Evolutionary conservation across 495 filamentous ascomycete species (phyloP), one percentile per base, ranked within the genome.

Genomic region (Apodospora peruviana): DNA sequence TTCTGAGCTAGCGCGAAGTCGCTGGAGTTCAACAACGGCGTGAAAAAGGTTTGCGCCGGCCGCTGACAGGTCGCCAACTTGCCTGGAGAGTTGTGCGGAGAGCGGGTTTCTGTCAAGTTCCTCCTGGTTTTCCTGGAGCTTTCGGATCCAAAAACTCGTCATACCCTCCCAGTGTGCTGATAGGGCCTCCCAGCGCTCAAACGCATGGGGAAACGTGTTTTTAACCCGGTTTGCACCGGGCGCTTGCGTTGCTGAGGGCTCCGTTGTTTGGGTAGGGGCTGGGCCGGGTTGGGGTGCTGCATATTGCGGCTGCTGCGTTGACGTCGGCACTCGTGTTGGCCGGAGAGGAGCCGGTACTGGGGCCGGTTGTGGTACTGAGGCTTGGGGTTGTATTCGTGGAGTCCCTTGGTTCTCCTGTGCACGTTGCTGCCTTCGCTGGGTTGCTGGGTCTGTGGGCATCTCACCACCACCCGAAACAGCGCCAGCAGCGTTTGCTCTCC

Each of bases 91-190:
- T 60, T 96, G 90, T 41, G 87, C 80, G 34, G 84, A 88, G 17
- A 96, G 70, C 0, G 91, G 88, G 56, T 95, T 86, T 18, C 82
- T 77, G 50, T 83, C 80, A 18, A 95, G 74, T 53, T 95, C 90
- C 14, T 90, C 83, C 21, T 85, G 86, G 64, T 93, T 95, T 57
- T 90, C 80, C 61, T 97, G 89, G 0, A 97, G 76, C 49, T 89
- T 82, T 25, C 87, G 87, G 47, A 98, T 91, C 93, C 93, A 97
- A 69, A 94, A 97, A 44, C 88, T 87, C 1, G 93, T 98, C 48
- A 97, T 78, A 14, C 93, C 93, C 64, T 98, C 93, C 93, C 94
- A 98, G 55, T 96, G 93, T 12, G 94, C 93, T 0, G 94, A 97
- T 5, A 98, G 73, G 0, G 85, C 88, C 56, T 98, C 93, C 93